A percentile compares a stretch with the other conserved stretches of the same genome.
These are phyloP conservation scores for Myxozyma sirexii DNA, from an alignment of 805 yeast species.

Conservation along the genomic window DNA sequence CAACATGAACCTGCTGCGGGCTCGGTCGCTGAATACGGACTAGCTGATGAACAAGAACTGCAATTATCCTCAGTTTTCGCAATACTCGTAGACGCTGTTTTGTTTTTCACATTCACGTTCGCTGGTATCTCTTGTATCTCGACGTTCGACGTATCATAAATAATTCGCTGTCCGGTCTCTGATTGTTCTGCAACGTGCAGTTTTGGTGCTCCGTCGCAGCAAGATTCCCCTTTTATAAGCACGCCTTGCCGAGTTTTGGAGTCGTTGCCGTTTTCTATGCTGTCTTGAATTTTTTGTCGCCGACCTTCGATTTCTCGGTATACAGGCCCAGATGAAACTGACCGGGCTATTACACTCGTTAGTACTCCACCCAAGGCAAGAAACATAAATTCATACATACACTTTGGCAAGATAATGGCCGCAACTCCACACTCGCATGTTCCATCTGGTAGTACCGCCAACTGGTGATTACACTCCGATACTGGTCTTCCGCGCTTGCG, in stretches of 20 bases:
- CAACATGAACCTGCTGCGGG: neutral
- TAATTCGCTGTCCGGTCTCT: conserved; percentile 2
- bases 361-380: neutral
- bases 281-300: conserved; percentile 7
- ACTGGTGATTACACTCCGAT: conserved; percentile 57
- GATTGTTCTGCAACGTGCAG: neutral
- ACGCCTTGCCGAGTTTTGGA: no score
- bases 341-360: neutral
- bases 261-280: neutral
- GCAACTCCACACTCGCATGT: conserved; percentile 53
- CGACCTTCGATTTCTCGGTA: conserved; percentile 8
- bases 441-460: conserved; percentile 65
- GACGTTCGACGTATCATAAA: conserved; percentile 16
- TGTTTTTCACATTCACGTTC: neutral
- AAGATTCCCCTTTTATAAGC: neutral
- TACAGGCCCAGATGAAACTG: neutral
- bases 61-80: neutral
- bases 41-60: neutral
- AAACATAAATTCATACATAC: neutral
- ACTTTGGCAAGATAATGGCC: conserved; percentile 45
- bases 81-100: neutral
- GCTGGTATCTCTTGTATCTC: conserved; percentile 7
- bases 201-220: conserved; percentile 1
- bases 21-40: neutral
- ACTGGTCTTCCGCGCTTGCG: conserved; percentile 88